These are phyloP conservation scores for Gliomastix tumulicola DNA, from an alignment of 2,329 filamentous ascomycete species.

Conservation along the genomic window DNA sequence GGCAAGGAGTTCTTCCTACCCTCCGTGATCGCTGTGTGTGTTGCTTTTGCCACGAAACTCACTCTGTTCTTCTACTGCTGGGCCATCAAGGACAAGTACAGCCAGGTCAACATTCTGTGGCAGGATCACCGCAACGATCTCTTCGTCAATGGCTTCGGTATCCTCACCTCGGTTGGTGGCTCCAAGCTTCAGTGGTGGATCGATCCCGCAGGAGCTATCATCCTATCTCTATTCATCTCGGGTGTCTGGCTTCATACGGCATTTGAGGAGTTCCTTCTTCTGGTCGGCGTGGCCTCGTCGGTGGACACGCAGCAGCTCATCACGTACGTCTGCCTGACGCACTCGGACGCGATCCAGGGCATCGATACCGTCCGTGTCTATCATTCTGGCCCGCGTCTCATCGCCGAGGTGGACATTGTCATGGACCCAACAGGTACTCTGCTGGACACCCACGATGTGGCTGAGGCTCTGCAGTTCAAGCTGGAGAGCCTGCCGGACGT, in stretches of 20 bases:
- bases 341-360: slow-evolving; percentile 71
- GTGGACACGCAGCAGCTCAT: slow-evolving; percentile 87
- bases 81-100: slow-evolving; percentile 83
- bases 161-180: slow-evolving; percentile 86
- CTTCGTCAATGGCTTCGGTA: slow-evolving; percentile 91
- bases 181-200: slow-evolving; percentile 90
- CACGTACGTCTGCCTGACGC: slow-evolving; percentile 86
- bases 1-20: slow-evolving; percentile 69
- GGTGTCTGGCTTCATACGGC: slow-evolving; percentile 79
- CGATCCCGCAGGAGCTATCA: slow-evolving; percentile 83
- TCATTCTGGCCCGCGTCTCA: slow-evolving; percentile 79
- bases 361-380: slow-evolving; percentile 96
- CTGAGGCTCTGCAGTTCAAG: slow-evolving; percentile 90
- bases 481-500: slow-evolving; percentile 87
- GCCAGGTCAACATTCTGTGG: slow-evolving; percentile 87
- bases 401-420: slow-evolving; percentile 94
- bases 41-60: slow-evolving; percentile 83
- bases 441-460: slow-evolving; percentile 80
- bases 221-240: slow-evolving; percentile 73
- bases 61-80: slow-evolving; percentile 85
- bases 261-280: slow-evolving; percentile 80
- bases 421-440: slow-evolving; percentile 74
- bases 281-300: slow-evolving; percentile 84
- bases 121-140: slow-evolving; percentile 96
- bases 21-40: slow-evolving; percentile 75